A percentile compares a stretch with the other conserved stretches of the same genome.
These are phyloP conservation scores for Onygenales sp. DNA, from an alignment of 2,329 filamentous ascomycete genomes.

Conservation along the genomic window DNA sequence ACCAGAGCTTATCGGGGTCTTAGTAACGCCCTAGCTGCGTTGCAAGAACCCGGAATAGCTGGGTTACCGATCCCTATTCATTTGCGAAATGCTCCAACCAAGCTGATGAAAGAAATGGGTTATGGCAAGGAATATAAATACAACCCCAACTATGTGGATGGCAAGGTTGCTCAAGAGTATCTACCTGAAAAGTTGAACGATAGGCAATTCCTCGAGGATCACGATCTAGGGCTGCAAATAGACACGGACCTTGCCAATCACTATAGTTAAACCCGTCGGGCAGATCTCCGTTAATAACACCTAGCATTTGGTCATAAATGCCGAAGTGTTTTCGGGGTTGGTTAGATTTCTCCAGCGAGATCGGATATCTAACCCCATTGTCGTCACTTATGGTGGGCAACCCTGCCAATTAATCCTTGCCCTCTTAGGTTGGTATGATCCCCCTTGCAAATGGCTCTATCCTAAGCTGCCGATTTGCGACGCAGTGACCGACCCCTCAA, in stretches of 20 bases:
- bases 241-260: conserved; percentile 53
- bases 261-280: too few relatives aligned
- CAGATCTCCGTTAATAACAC: neutral
- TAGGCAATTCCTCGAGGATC: conserved; percentile 66
- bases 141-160: conserved; percentile 79
- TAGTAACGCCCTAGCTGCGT: conserved; percentile 66
- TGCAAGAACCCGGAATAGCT: conserved; percentile 76
- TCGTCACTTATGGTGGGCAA: too few relatives aligned
- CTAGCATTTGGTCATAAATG: too few relatives aligned
- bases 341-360: too few relatives aligned
- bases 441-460: too few relatives aligned
- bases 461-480: too few relatives aligned
- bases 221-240: conserved; percentile 66
- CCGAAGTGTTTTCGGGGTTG: too few relatives aligned
- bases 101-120: conserved; percentile 84
- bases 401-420: too few relatives aligned
- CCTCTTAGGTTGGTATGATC: too few relatives aligned
- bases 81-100: conserved; percentile 82
- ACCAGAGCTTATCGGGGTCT: conserved; percentile 77
- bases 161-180: conserved; percentile 78
- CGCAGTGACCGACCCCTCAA: too few relatives aligned
- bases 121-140: conserved; percentile 94
- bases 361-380: too few relatives aligned
- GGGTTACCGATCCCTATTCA: conserved; percentile 76
- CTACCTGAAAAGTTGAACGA: conserved; percentile 68